Percentiles rank a stretch among this genome's conserved stretches.
These are phyloP conservation scores for Cucurbita moschata DNA, from an alignment of 306 rosid species.

Conservation along the genomic window DNA sequence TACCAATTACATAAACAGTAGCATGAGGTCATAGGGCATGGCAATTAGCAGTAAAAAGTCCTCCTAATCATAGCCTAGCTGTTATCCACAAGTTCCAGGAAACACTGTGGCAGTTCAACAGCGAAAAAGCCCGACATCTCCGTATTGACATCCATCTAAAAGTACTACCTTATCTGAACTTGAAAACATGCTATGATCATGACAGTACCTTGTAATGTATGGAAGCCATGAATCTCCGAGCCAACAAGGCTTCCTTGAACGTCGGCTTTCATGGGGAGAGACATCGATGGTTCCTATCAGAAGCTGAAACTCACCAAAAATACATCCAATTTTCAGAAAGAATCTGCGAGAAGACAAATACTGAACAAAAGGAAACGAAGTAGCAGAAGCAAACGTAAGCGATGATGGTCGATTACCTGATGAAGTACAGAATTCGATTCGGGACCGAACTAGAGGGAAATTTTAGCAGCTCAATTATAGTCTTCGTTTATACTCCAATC, in stretches of 20 bases:
- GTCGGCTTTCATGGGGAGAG: constrained; percentile 21
- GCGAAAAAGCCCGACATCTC: not conserved
- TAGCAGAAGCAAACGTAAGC: not conserved
- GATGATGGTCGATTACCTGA: not conserved
- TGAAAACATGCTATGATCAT: not conserved
- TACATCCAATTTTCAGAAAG: not conserved
- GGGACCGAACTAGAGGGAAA: not conserved
- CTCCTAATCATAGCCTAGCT: not conserved
- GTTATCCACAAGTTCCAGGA: not conserved
- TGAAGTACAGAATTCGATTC: not conserved
- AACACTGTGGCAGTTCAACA: not conserved
- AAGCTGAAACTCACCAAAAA: constrained; percentile 5
- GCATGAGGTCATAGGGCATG: not conserved
- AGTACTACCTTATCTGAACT: not conserved
- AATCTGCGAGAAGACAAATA: not conserved
- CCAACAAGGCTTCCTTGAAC: constrained; percentile 42
- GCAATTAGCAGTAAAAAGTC: not conserved
- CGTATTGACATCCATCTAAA: not conserved
- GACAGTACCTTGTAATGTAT: constrained; percentile 59
- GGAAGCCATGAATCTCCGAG: constrained; percentile 88
- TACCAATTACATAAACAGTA: not conserved
- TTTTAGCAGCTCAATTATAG: not conserved
- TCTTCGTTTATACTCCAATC: not conserved
- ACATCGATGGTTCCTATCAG: constrained; percentile 15
- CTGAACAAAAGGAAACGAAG: not conserved